These are phyloP conservation scores for Phytophthora meadii DNA, from an alignment of 352 stramenopile species.

Conservation along the genomic window DNA sequence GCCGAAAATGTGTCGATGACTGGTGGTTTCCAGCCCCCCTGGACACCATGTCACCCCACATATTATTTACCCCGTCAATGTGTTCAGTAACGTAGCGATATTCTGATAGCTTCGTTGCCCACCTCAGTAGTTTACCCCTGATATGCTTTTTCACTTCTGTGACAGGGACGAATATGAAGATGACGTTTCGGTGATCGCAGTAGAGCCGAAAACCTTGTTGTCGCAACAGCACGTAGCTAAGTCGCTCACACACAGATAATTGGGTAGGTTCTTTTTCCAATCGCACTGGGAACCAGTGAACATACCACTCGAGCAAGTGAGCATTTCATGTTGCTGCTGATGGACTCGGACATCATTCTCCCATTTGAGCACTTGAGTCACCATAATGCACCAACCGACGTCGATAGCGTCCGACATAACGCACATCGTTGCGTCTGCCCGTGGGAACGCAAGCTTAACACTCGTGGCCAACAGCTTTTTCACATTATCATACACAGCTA, in stretches of 20 bases:
- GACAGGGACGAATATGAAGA: slow-evolving; percentile 1
- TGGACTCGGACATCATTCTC: not conserved
- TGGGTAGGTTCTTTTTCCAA: not conserved
- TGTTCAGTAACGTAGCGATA: slow-evolving; percentile 9
- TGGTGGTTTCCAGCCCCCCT: not conserved
- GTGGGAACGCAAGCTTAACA: not conserved
- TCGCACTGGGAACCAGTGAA: not conserved
- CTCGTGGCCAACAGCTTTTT: not conserved
- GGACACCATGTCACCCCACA: slow-evolving; percentile 1
- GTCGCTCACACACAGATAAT: not conserved
- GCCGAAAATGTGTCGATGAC: not conserved
- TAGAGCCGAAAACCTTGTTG: not conserved
- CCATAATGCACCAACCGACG: not conserved
- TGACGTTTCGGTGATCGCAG: slow-evolving; percentile 8
- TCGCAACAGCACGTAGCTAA: not conserved
- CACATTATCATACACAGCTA: not conserved
- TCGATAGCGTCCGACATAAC: not conserved
- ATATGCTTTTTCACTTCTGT: not conserved
- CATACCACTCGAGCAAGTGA: not conserved
- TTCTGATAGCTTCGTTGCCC: slow-evolving; percentile 6
- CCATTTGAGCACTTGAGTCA: not conserved
- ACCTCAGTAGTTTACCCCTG: slow-evolving; percentile 1
- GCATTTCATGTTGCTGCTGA: not conserved
- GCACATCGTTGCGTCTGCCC: not conserved
- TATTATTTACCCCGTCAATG: not conserved